Evolutionary conservation across 768 basidiomycete species (phyloP).

Genomic region (Saitozyma sp.): DNA sequence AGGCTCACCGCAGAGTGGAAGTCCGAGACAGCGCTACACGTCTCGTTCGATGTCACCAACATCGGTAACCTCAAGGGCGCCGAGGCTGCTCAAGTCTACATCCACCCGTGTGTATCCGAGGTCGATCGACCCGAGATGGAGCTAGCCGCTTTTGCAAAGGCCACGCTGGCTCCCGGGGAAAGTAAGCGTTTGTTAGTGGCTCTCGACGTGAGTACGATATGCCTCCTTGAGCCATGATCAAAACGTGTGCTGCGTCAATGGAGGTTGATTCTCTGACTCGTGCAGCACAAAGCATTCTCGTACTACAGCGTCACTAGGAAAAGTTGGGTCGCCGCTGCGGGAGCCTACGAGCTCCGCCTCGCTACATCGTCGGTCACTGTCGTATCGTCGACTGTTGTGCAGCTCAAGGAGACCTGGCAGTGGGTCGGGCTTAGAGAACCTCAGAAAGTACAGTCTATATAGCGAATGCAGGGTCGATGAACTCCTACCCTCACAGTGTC

Average conservation of each 20-base stretch:
- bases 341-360: slow-evolving; percentile 57
- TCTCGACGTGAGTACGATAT: slow-evolving; percentile 37
- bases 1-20: slow-evolving; percentile 36
- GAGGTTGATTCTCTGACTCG: neutral
- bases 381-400: too few species aligned
- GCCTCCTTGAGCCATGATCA: too few species aligned
- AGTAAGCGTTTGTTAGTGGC: slow-evolving; percentile 34
- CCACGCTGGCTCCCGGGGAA: slow-evolving; percentile 47
- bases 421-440: too few species aligned
- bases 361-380: slow-evolving; percentile 59
- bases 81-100: slow-evolving; percentile 67
- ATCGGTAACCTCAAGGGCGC: slow-evolving; percentile 61
- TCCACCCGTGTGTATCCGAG: slow-evolving; percentile 57
- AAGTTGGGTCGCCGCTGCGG: slow-evolving; percentile 62
- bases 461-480: too few species aligned
- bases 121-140: slow-evolving; percentile 63
- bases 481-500: too few species aligned
- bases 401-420: too few species aligned
- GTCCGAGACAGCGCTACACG: slow-evolving; percentile 21
- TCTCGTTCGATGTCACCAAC: slow-evolving; percentile 59
- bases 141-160: slow-evolving; percentile 59
- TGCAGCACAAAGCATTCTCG: slow-evolving; percentile 57
- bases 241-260: neutral
- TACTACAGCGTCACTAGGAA: slow-evolving; percentile 59
- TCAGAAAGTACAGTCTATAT: too few species aligned